Evolutionary conservation across 768 basidiomycete genomes (phyloP).

Genomic region (Cubamyces lactineus): DNA sequence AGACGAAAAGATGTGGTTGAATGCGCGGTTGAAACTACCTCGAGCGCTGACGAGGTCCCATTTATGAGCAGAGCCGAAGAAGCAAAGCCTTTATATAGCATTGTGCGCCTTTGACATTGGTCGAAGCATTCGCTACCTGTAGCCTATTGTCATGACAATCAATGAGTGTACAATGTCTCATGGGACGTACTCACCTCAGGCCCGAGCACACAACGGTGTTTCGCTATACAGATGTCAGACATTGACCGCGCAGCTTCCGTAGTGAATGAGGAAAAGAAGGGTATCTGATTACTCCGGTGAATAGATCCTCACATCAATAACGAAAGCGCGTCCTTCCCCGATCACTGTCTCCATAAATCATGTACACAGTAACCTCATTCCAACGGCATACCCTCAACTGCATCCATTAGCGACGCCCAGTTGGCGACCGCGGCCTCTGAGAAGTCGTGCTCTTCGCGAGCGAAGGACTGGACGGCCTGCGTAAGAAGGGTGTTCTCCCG

Average conservation of each 20-base stretch:
- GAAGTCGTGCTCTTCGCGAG: slow-evolving; percentile 73
- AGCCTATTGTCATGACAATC: too few relatives aligned
- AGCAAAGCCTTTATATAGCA: too few relatives aligned
- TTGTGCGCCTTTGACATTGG: too few relatives aligned
- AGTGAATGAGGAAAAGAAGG: not conserved
- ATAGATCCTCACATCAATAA: slow-evolving; percentile 12
- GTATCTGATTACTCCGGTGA: slow-evolving; percentile 19
- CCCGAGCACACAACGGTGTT: too few relatives aligned
- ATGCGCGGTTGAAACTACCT: too few relatives aligned
- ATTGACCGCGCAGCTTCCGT: not conserved
- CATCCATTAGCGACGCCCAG: slow-evolving; percentile 75
- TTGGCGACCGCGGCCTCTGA: slow-evolving; percentile 63
- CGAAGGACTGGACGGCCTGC: slow-evolving; percentile 70
- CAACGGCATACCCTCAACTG: slow-evolving; percentile 81
- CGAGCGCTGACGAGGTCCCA: too few relatives aligned
- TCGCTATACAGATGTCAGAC: not conserved
- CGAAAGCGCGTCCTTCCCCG: not conserved
- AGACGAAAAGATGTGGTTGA: too few relatives aligned
- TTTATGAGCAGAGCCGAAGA: too few relatives aligned
- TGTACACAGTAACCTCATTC: slow-evolving; percentile 51
- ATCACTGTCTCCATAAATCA: not conserved
- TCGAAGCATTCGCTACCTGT: too few relatives aligned
- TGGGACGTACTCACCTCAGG: too few relatives aligned
- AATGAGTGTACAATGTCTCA: too few relatives aligned
- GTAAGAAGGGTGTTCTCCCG: slow-evolving; percentile 84